These are phyloP conservation scores for Phytophthora macrochlamydospora DNA, from an alignment of 352 stramenopile genomes.

Conservation along the genomic window DNA sequence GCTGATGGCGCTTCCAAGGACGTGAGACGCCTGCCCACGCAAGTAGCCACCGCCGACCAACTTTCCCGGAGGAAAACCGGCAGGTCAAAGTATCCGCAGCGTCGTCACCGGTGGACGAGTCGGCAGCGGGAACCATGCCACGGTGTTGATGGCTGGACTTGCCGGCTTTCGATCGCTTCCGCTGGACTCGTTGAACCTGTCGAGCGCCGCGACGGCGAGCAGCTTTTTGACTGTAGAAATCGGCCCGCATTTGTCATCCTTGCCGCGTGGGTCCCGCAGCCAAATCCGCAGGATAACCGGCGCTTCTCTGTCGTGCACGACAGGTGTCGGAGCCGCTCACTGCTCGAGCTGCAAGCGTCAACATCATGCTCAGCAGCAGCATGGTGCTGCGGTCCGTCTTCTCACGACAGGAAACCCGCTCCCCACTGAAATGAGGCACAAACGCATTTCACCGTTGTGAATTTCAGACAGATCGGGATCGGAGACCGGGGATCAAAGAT, in stretches of 20 bases:
- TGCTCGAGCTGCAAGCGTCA: too few relatives aligned
- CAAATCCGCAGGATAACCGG: constrained; percentile 3
- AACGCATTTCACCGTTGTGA: too few relatives aligned
- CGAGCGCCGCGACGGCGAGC: constrained; percentile 8
- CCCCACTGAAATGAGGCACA: neutral
- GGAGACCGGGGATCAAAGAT: neutral
- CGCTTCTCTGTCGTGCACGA: constrained; percentile 27
- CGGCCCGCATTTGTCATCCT: constrained; percentile 14
- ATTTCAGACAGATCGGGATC: neutral
- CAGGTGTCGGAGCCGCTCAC: constrained; percentile 8
- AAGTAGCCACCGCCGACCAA: too few relatives aligned
- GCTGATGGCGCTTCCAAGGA: too few relatives aligned
- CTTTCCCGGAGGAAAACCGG: constrained; percentile 6
- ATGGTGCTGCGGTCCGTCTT: too few relatives aligned
- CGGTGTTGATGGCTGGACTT: constrained; percentile 1
- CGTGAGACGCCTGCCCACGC: too few relatives aligned
- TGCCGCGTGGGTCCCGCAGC: constrained; percentile 6
- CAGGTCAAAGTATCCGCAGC: constrained; percentile 22
- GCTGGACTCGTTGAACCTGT: constrained; percentile 11
- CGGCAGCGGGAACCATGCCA: neutral
- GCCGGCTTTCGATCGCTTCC: neutral
- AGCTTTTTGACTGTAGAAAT: constrained; percentile 31
- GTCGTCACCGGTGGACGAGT: constrained; percentile 14
- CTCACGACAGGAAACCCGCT: neutral
- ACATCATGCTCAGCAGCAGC: neutral